Conservation (phyloP, 345 rosid genomes). For the Acer campestre region DNA sequence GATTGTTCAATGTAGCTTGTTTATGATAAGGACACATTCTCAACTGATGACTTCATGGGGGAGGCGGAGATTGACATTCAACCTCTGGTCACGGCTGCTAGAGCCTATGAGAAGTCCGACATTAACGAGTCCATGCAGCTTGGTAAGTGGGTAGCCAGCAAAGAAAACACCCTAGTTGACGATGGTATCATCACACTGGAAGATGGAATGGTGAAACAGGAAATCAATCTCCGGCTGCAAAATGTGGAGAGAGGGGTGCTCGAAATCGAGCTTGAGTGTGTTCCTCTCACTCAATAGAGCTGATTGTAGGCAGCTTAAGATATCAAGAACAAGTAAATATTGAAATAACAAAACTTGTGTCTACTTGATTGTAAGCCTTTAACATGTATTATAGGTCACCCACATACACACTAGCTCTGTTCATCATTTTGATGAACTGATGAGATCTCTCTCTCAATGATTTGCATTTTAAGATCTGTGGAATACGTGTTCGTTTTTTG, state of each 20-base stretch:
- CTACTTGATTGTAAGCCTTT: too few species aligned
- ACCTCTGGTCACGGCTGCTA: conserved; percentile 81
- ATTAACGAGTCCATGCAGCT: conserved; percentile 64
- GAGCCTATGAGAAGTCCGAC: conserved; percentile 63
- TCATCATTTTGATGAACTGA: background rate
- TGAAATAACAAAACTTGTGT: too few species aligned
- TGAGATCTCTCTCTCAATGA: background rate
- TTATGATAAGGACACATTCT: conserved; percentile 87
- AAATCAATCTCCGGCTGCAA: conserved; percentile 72
- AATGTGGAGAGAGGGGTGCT: conserved; percentile 88
- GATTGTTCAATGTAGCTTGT: conserved; percentile 54
- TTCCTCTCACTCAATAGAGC: conserved; percentile 82
- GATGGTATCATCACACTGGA: conserved; percentile 67
- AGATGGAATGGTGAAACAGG: conserved; percentile 88
- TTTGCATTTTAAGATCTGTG: background rate
- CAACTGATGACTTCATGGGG: conserved; percentile 94
- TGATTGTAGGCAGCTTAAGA: conserved; percentile 1
- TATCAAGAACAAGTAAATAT: background rate
- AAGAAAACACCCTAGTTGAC: conserved; percentile 67
- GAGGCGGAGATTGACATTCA: conserved; percentile 98
- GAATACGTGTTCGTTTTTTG: background rate
- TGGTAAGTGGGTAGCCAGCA: conserved; percentile 75
- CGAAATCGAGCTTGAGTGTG: conserved; percentile 89
- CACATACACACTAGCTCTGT: background rate
- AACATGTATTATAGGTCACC: too few species aligned